A percentile compares a stretch with the other conserved stretches of the same genome.
phyloP scores from a whole-genome alignment of 768 basidiomycete genomes.

The Panus rudis region DNA sequence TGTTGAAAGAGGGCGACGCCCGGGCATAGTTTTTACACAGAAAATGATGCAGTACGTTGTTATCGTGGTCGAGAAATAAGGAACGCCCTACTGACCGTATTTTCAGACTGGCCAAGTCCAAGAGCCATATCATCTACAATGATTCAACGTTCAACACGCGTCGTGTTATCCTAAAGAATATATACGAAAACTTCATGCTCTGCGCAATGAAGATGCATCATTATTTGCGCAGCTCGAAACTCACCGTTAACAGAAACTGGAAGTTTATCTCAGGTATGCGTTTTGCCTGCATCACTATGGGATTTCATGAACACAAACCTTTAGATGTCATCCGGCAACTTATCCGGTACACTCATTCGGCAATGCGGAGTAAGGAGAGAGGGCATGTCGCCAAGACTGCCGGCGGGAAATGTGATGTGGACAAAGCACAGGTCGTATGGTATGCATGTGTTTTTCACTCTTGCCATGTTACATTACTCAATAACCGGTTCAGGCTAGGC shows the following conservation, averaged over 20 bases:
- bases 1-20: conserved; percentile 54
- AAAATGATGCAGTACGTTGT: conserved; percentile 74
- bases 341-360: conserved; percentile 47
- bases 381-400: conserved; percentile 33
- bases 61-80: background rate
- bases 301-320: background rate
- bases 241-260: conserved; percentile 34
- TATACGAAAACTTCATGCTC: conserved; percentile 81
- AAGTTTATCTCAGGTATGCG: conserved; percentile 54
- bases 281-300: conserved; percentile 4
- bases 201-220: conserved; percentile 82
- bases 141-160: conserved; percentile 65
- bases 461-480: background rate
- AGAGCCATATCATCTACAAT: conserved; percentile 73
- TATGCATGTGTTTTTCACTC: conserved; percentile 25
- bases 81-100: background rate
- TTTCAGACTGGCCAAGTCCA: conserved; percentile 60
- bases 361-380: conserved; percentile 40
- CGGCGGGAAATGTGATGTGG: conserved; percentile 36
- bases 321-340: conserved; percentile 58
- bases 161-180: conserved; percentile 63
- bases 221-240: conserved; percentile 63
- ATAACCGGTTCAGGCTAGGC: conserved; percentile 60
- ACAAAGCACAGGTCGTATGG: conserved; percentile 55
- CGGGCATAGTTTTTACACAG: conserved; percentile 56